Conservation (phyloP, 179 eudicot genomes). For the Dionaea muscipula region DNA sequence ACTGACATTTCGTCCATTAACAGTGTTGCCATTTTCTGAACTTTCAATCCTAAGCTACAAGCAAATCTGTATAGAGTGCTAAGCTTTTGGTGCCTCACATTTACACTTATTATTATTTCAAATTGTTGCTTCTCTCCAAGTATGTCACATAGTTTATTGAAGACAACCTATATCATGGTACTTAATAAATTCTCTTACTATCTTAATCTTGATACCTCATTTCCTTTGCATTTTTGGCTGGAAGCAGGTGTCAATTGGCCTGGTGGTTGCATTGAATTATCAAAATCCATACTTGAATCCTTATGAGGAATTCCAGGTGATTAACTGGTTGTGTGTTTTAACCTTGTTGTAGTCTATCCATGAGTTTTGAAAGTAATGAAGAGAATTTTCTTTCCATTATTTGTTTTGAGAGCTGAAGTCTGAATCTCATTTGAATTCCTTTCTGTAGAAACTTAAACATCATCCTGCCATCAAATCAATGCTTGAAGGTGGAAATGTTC, state of each 20-base stretch:
- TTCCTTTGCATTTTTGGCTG: slow-evolving; percentile 6
- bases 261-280: slow-evolving; percentile 83
- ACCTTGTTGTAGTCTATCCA: neutral
- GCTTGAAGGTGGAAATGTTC: slow-evolving; percentile 86
- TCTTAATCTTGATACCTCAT: neutral
- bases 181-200: neutral
- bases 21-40: too few relatives aligned
- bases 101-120: neutral
- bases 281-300: slow-evolving; percentile 82
- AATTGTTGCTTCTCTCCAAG: neutral
- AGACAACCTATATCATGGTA: neutral
- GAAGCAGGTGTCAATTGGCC: slow-evolving; percentile 76
- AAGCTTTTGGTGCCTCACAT: neutral
- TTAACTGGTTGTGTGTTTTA: neutral
- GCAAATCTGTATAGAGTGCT: neutral
- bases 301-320: slow-evolving; percentile 95
- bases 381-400: too few relatives aligned
- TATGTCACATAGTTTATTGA: neutral
- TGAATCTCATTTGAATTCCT: slow-evolving; percentile 8
- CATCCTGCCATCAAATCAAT: slow-evolving; percentile 76
- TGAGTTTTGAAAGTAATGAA: too few relatives aligned
- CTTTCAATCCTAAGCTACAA: neutral
- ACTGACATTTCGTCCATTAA: too few relatives aligned
- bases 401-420: neutral
- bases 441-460: slow-evolving; percentile 57